Base-by-base conservation (phyloP, 345 rosid genomes). In the Theobroma cacao region DNA sequence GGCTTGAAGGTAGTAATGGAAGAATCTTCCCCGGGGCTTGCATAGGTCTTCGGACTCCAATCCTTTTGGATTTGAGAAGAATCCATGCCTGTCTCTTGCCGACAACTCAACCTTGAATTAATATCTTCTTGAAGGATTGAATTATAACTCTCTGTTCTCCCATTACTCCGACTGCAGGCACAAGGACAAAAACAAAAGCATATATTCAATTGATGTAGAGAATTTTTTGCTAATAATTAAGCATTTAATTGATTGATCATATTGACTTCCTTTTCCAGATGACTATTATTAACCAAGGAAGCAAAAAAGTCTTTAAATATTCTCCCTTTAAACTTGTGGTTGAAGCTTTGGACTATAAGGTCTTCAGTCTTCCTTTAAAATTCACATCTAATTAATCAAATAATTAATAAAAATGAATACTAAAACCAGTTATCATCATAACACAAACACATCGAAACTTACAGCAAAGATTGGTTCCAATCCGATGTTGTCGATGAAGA, bases 391-490 rank as follows among this genome's bases (percentile, higher is more conserved):
- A n/a, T n/a, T 61, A 26, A 7, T 20, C 12, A 40, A n/a, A 36
- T 33, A n/a, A 36, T 33, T 9, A 24, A 31, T 36, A 7, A 50
- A n/a, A 58, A 50, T 11, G 28, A 34, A 64, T n/a, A 64, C n/a
- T 5, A 5, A 64, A n/a, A 66, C 24, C 15, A 45, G 36, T 47
- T 45, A 26, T 45, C 22, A 79, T 18, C 11, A 22, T n/a, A 53
- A 45, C 12, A 43, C 12, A 63, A 53, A 45, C 12, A 43, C 12
- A 63, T 26, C 6, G n/a, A 45, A 63, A 81, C 95, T 89, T 85
- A 93, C 96, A 83, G 36, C 15, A 85, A 84, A 28, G 83, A 72
- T 22, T 84, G 93, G 82, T 71, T 88, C 90, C 90, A 89, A 36
- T 86, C 88, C 0, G 86, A 76, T 0, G 81, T 52, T 0, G 88